Evolutionary conservation across 371 early-diverging fungal species (phyloP).

Genomic region (Mortierella sp.): DNA sequence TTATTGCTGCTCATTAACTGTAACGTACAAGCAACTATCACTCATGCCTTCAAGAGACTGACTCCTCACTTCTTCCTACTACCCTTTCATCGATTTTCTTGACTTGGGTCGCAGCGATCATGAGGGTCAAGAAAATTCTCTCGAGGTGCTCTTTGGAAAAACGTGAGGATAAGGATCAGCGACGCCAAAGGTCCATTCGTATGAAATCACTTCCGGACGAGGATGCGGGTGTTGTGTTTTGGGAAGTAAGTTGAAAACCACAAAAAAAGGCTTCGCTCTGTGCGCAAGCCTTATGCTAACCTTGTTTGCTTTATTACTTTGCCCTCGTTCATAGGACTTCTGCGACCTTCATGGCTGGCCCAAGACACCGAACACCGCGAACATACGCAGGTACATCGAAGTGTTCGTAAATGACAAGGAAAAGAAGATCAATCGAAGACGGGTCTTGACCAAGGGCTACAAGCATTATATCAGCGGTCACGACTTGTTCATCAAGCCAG

Average conservation of each 20-base stretch:
- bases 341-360: slow-evolving; percentile 7
- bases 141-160: slow-evolving; percentile 7
- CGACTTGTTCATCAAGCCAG: slow-evolving; percentile 9
- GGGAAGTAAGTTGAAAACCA: slow-evolving; percentile 11
- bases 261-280: neutral
- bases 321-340: neutral
- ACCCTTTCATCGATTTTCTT: too few relatives aligned
- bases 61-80: too few relatives aligned
- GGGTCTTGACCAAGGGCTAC: too few relatives aligned
- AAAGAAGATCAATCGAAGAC: slow-evolving; percentile 3
- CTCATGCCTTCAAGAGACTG: too few relatives aligned
- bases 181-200: slow-evolving; percentile 5
- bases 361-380: slow-evolving; percentile 3
- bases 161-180: slow-evolving; percentile 7
- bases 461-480: slow-evolving; percentile 1
- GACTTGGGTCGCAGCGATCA: slow-evolving; percentile 10
- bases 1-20: too few relatives aligned
- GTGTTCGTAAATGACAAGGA: slow-evolving; percentile 6
- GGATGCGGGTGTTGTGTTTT: slow-evolving; percentile 19
- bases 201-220: slow-evolving; percentile 18
- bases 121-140: slow-evolving; percentile 10
- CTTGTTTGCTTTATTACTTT: neutral
- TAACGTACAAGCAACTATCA: too few relatives aligned
- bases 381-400: slow-evolving; percentile 11
- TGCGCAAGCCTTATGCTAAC: neutral